These are phyloP conservation scores for Trichophyton equinum DNA, from an alignment of 2,329 filamentous ascomycete species.

Conservation along the genomic window DNA sequence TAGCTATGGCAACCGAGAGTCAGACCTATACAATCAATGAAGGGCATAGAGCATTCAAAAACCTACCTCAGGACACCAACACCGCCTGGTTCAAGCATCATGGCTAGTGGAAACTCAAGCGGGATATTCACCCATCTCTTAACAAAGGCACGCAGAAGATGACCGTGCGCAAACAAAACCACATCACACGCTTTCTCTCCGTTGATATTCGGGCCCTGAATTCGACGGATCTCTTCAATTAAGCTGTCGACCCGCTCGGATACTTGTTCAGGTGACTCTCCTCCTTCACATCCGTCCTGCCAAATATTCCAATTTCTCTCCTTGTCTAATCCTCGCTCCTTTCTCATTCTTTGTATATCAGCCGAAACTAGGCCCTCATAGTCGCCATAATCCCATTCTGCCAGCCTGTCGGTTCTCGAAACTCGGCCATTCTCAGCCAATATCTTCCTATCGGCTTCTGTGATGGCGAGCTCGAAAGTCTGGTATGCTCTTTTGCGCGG, in stretches of 20 bases:
- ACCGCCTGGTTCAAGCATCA: slow-evolving; percentile 27
- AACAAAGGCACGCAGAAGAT: slow-evolving; percentile 35
- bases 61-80: slow-evolving; percentile 7
- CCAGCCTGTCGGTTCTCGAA: slow-evolving; percentile 39
- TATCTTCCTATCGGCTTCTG: slow-evolving; percentile 16
- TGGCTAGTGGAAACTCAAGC: slow-evolving; percentile 28
- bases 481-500: slow-evolving; percentile 38
- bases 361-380: slow-evolving; percentile 46
- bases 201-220: slow-evolving; percentile 31
- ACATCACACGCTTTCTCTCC: slow-evolving; percentile 30
- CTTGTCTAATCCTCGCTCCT: slow-evolving; percentile 35
- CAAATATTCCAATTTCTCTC: slow-evolving; percentile 37
- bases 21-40: neutral
- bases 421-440: slow-evolving; percentile 24
- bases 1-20: neutral
- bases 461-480: slow-evolving; percentile 39
- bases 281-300: slow-evolving; percentile 45
- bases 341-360: slow-evolving; percentile 39
- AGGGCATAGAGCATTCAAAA: neutral
- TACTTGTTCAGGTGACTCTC: slow-evolving; percentile 36
- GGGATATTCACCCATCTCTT: slow-evolving; percentile 36
- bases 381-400: slow-evolving; percentile 52
- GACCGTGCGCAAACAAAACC: slow-evolving; percentile 32
- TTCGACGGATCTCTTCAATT: slow-evolving; percentile 29
- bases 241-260: slow-evolving; percentile 31